These are phyloP conservation scores for Candida yuanshanica DNA, from an alignment of 805 yeast genomes.

Conservation along the genomic window DNA sequence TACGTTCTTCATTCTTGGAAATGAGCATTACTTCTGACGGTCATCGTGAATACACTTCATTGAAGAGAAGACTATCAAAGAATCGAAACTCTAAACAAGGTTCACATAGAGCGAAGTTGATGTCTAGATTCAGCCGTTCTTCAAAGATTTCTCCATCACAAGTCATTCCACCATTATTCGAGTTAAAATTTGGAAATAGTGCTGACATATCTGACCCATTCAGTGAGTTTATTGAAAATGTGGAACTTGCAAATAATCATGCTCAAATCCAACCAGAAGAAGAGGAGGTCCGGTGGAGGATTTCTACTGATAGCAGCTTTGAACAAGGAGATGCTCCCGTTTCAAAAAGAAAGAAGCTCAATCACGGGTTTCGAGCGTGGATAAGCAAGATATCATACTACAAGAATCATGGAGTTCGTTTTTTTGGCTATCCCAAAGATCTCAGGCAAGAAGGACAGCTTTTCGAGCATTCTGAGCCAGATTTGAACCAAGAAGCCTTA, in stretches of 20 bases:
- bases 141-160: background rate
- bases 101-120: background rate
- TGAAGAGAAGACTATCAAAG: background rate
- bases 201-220: slow-evolving; percentile 1
- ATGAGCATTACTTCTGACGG: background rate
- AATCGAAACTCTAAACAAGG: background rate
- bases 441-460: background rate
- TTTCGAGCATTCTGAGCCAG: background rate
- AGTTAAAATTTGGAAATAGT: background rate
- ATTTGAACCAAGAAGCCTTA: background rate
- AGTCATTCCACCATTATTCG: background rate
- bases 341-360: slow-evolving; percentile 6
- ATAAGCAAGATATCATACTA: slow-evolving; percentile 5
- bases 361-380: slow-evolving; percentile 8
- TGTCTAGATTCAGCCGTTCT: background rate
- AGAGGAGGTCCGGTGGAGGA: background rate
- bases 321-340: slow-evolving; percentile 6
- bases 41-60: background rate
- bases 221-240: background rate
- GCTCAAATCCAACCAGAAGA: too few relatives aligned
- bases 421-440: slow-evolving; percentile 1
- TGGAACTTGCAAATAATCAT: background rate
- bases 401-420: slow-evolving; percentile 1
- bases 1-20: background rate
- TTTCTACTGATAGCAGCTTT: slow-evolving; percentile 6